A percentile compares a stretch with the other conserved stretches of the same genome.
These are phyloP conservation scores for Xylariaceae sp. DNA, from an alignment of 2,329 filamentous ascomycete species.

Conservation along the genomic window DNA sequence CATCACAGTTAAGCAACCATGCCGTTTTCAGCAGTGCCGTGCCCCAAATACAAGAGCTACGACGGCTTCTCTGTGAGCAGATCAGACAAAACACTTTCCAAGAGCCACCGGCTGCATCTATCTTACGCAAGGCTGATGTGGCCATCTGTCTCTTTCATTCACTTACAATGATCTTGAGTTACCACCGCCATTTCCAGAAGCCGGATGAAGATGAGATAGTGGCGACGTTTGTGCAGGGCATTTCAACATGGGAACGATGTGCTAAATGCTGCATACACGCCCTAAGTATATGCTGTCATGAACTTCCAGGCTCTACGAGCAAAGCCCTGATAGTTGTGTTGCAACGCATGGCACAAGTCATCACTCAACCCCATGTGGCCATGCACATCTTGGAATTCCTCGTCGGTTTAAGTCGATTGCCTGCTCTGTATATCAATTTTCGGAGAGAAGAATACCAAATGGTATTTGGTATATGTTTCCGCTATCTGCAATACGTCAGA, in stretches of 20 bases:
- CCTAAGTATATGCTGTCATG: conserved; percentile 89
- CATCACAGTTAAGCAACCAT: conserved; percentile 85
- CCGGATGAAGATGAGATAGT: conserved; percentile 87
- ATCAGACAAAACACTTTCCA: conserved; percentile 72
- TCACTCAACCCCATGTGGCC: conserved; percentile 86
- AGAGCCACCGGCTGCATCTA: conserved; percentile 74
- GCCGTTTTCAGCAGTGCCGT: conserved; percentile 74
- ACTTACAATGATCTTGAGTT: conserved; percentile 83
- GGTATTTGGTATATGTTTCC: conserved; percentile 92
- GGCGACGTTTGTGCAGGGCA: conserved; percentile 78
- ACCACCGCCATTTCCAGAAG: conserved; percentile 79
- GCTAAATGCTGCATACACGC: conserved; percentile 94
- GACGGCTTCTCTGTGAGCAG: conserved; percentile 76
- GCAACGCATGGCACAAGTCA: conserved; percentile 91
- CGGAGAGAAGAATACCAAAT: conserved; percentile 88
- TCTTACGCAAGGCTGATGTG: conserved; percentile 81
- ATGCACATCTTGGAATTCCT: conserved; percentile 96
- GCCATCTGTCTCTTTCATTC: conserved; percentile 84
- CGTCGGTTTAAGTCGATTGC: conserved; percentile 80
- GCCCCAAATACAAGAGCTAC: conserved; percentile 69
- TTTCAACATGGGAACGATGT: conserved; percentile 78
- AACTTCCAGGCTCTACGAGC: conserved; percentile 81
- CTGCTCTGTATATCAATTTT: conserved; percentile 82
- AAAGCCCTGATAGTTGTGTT: conserved; percentile 83
- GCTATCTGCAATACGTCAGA: conserved; percentile 84